phyloP scores from a whole-genome alignment of 768 basidiomycete genomes.

The Lyophyllum atratum region DNA sequence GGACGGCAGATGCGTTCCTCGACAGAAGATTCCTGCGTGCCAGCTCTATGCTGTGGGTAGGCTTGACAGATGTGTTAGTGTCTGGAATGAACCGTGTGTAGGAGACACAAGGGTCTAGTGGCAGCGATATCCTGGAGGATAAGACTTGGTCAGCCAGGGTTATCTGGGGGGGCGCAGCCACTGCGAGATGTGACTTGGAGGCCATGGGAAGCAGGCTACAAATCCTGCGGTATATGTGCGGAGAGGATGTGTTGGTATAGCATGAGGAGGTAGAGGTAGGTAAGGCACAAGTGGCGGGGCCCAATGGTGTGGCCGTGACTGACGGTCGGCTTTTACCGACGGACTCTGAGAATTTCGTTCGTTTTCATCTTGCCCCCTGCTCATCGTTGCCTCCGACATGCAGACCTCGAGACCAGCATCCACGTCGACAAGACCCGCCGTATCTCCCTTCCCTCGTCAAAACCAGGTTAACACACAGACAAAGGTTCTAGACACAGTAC shows the following conservation, averaged over 20 bases:
- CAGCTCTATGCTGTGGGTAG: conserved; percentile 50
- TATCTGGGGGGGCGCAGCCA: conserved; percentile 7
- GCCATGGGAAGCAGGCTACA: conserved; percentile 4
- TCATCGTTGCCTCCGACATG: conserved; percentile 35
- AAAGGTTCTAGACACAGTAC: conserved; percentile 74
- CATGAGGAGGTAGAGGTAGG: neutral
- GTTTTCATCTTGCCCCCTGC: conserved; percentile 15
- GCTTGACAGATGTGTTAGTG: conserved; percentile 7
- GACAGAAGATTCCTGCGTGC: conserved; percentile 53
- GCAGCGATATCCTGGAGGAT: conserved; percentile 48
- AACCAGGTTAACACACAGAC: conserved; percentile 70
- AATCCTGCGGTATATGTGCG: neutral
- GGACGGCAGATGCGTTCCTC: conserved; percentile 33
- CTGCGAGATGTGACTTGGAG: conserved; percentile 5
- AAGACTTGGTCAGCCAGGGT: conserved; percentile 43
- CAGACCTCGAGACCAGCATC: conserved; percentile 61
- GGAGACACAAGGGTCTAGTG: conserved; percentile 40
- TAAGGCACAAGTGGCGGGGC: neutral
- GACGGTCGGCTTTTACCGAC: conserved; percentile 19
- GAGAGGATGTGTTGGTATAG: neutral
- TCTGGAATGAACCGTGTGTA: conserved; percentile 45
- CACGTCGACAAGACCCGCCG: conserved; percentile 57
- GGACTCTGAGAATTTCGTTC: conserved; percentile 19
- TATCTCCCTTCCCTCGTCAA: conserved; percentile 52
- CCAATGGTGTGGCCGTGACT: neutral